Evolutionary conservation across 345 rosid species (phyloP).

Genomic region (Eucalyptus globulus): DNA sequence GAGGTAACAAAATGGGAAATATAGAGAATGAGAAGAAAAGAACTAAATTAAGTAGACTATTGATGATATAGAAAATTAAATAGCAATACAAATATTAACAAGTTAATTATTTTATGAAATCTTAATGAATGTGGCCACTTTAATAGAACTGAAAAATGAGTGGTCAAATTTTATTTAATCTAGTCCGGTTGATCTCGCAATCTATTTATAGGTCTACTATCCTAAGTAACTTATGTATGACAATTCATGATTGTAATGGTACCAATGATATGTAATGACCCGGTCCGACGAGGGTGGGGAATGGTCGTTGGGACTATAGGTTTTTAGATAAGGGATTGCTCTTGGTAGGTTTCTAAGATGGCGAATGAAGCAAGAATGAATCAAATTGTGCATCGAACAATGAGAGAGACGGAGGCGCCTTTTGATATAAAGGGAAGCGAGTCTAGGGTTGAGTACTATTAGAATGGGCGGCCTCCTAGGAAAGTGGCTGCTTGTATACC

Average conservation of each 20-base stretch:
- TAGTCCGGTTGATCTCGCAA: not conserved
- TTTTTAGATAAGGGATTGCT: no score
- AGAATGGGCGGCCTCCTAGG: accelerated
- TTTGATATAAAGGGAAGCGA: no score
- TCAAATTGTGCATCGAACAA: no score
- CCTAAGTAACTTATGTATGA: not conserved
- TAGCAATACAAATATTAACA: not conserved
- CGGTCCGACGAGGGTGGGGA: accelerated
- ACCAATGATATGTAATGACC: not conserved
- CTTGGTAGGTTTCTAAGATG: no score
- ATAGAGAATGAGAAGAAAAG: not conserved
- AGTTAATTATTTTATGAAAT: not conserved
- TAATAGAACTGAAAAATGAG: not conserved
- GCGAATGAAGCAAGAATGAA: no score
- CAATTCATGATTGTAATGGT: not conserved
- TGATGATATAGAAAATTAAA: not conserved
- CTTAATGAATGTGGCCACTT: not conserved
- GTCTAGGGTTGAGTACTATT: accelerated
- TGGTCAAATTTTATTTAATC: not conserved
- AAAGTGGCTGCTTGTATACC: not conserved
- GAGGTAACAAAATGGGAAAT: not conserved
- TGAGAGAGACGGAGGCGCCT: accelerated
- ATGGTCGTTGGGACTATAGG: no score
- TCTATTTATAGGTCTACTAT: not conserved
- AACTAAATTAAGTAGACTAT: not conserved